phyloP scores from a whole-genome alignment of 768 basidiomycete species.

The Rhodotorula paludigena region DNA sequence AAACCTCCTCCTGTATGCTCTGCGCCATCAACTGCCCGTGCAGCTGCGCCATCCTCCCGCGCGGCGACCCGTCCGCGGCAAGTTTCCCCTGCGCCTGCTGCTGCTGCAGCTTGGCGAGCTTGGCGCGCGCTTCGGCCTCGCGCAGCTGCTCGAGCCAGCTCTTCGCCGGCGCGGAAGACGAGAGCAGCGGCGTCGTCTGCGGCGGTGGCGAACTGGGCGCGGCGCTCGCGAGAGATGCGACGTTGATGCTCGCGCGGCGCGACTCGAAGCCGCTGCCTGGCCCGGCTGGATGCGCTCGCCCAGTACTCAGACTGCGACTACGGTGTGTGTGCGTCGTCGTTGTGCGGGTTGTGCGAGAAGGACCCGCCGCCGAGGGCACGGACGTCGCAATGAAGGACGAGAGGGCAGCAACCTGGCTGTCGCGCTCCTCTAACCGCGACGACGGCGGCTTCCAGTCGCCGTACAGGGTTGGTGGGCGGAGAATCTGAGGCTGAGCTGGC shows the following conservation, averaged over 20 bases:
- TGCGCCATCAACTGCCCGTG: neutral
- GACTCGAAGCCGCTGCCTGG: too few relatives aligned
- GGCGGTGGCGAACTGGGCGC: neutral
- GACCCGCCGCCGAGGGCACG: too few relatives aligned
- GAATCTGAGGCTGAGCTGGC: neutral
- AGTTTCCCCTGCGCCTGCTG: neutral
- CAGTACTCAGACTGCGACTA: neutral
- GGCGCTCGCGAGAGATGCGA: neutral
- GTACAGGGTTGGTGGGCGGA: neutral
- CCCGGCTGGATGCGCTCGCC: neutral
- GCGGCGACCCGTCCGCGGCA: neutral
- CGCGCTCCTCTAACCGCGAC: neutral
- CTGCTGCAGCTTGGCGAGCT: constrained; percentile 9
- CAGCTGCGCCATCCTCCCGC: neutral
- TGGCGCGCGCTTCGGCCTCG: constrained; percentile 18
- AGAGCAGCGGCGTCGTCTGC: neutral
- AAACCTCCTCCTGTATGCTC: neutral
- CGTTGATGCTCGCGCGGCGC: neutral
- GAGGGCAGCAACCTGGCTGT: neutral
- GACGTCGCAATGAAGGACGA: neutral
- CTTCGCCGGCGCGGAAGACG: neutral
- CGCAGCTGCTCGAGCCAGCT: constrained; percentile 21
- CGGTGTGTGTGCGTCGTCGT: too few relatives aligned
- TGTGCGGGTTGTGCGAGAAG: too few relatives aligned
- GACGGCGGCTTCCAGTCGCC: neutral